Base-by-base conservation (phyloP, 164 flowering plant species). In the Annona cherimola region DNA sequence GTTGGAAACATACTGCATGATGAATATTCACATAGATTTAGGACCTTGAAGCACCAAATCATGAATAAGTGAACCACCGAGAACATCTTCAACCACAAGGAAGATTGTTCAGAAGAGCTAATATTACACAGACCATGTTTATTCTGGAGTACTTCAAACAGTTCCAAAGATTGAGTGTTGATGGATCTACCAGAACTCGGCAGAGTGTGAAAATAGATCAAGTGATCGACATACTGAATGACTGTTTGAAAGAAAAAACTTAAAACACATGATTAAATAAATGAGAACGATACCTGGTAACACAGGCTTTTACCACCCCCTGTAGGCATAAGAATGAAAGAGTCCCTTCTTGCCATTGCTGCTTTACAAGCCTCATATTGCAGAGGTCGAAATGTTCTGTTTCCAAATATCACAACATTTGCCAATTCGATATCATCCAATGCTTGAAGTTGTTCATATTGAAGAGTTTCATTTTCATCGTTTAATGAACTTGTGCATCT, bases 291-390 rank as follows among this genome's bases (percentile, higher is more conserved):
- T 54, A 95, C 99, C 93, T 93, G 97, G 80, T 95, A 95, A 75
- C 98, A 93, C 19, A 95, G 80, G 79, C 97, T 91, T 86, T 95
- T 95, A 54, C 98, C 98, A 64, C 98, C 99, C 50, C 99, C 99
- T 3, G 98, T 95, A n/a, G 98, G 99, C 99, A 95, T 88, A 60
- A 95, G 93, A 75, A 95, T 71, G 79, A 95, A 95, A 83, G 93
- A 90, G 73, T 95, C 97, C 71, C 75, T 84, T 83, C 86, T 89
- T 68, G 75, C 75, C 26, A 88, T 46, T 42, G 78, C 84, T 69
- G 93, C 90, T 83, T 83, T 84, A 83, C 99, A 91, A 74, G 95
- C 96, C 79, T 87, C 83, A 78, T 87, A 92, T 80, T 95, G 99
- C 84, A 95, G 81, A 20, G 97, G 88, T 45, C 97, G 84, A 72